Conservation (phyloP, 257 asterid genomes). For the Knoxia roxburghii region DNA sequence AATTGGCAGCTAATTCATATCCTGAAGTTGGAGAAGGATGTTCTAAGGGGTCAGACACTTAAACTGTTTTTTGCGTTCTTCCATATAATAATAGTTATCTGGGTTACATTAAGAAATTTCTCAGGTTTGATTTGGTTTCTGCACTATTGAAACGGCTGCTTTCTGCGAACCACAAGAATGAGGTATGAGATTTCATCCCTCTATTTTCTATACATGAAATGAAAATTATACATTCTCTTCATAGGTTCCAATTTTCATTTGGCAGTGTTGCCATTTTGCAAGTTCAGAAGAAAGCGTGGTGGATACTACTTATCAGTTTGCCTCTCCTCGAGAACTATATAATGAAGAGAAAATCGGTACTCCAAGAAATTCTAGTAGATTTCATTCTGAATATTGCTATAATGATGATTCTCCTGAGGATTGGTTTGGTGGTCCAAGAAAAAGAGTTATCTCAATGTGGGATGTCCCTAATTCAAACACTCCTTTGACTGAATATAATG, state of each 20-base stretch:
- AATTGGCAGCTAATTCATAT: constrained; percentile 39
- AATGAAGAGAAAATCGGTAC: constrained; percentile 28
- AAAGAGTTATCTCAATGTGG: constrained; percentile 27
- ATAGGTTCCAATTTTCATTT: constrained; percentile 6
- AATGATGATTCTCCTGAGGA: constrained; percentile 26
- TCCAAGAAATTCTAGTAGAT: constrained; percentile 15
- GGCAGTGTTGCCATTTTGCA: constrained; percentile 30
- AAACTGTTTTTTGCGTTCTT: constrained; percentile 15
- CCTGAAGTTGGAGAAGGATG: constrained; percentile 34
- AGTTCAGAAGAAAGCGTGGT: constrained; percentile 21
- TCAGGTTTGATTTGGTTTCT: constrained; percentile 67
- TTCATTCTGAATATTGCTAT: constrained; percentile 14
- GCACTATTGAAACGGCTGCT: constrained; percentile 46
- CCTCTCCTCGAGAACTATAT: constrained; percentile 24
- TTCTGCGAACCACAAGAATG: constrained; percentile 33
- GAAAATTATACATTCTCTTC: background rate
- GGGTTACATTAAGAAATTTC: constrained; percentile 21
- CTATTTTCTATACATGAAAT: constrained; percentile 1
- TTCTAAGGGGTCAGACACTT: constrained; percentile 47
- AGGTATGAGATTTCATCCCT: constrained; percentile 36
- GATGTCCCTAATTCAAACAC: constrained; percentile 24
- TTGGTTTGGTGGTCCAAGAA: constrained; percentile 25
- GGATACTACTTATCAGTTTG: constrained; percentile 22
- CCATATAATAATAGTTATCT: constrained; percentile 14
- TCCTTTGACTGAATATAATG: constrained; percentile 20